Evolutionary conservation across 306 rosid genomes (phyloP), one percentile per base, ranked within the genome.

Genomic region (Fragaria ananassa): DNA sequence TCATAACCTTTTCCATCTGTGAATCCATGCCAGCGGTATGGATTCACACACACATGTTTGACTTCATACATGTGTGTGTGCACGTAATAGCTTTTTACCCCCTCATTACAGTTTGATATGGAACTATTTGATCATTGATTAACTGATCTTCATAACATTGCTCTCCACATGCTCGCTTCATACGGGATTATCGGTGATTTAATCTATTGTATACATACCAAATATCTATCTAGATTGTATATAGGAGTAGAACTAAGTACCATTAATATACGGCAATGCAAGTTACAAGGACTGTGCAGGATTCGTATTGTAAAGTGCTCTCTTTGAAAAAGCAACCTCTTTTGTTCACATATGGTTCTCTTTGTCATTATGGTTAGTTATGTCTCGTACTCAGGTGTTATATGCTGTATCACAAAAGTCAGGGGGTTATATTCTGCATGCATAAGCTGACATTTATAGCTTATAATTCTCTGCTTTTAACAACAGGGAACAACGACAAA

Each of bases 401-500:
- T 15, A 19, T 41, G 4, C 75, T 68, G 74, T 37, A 75, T 57
- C 71, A 27, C 61, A 77, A 73, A 23, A 5, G 19, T 15, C 69
- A 72, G 50, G 7, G 23, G 67, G 10, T 57, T 72, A 21, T 29
- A 39, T 56, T 72, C 6, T 8, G 76, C 31, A 72, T 56, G 62
- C 27, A 12, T 61, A 72, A 14, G 51, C 53, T 37, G 39, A 63
- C 42, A 54, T 37, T 63, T 74, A 60, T 54, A 51, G 35, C 34
- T 49, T 74, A 41, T 74, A 66, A 45, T 61, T 45, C 58, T 44
- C 49, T 56, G 75, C 75, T 76, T 72, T 69, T 85, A 46, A 46
- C 68, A 72, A 78, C 89, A 92, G 99, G 88, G 79, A 75, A 84
- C 78, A 76, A 86, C 23, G 75, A 65, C 70, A 86, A 87, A 84